Conservation (phyloP, 306 rosid genomes). For the Acacia melanoxylon region DNA sequence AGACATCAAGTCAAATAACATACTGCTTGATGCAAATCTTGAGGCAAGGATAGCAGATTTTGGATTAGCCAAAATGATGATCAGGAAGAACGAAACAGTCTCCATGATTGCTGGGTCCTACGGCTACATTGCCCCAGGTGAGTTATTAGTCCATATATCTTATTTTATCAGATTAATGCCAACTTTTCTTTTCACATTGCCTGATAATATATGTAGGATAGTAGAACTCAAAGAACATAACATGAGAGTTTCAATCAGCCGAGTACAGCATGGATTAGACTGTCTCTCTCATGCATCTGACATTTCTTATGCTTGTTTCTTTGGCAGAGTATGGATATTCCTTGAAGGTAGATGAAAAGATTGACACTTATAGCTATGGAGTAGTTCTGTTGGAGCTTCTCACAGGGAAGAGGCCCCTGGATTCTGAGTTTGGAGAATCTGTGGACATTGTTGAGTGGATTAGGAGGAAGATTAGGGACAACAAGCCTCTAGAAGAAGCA, state of each 20-base stretch:
- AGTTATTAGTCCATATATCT: slow-evolving; percentile 33
- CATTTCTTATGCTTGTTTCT: slow-evolving; percentile 17
- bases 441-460: slow-evolving; percentile 91
- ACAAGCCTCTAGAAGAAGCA: slow-evolving; percentile 68
- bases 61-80: slow-evolving; percentile 92
- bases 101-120: slow-evolving; percentile 97
- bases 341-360: slow-evolving; percentile 91
- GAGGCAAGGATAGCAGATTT: slow-evolving; percentile 94
- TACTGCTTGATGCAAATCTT: slow-evolving; percentile 84
- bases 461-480: slow-evolving; percentile 63
- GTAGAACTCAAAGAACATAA: slow-evolving; percentile 5
- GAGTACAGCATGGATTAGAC: background rate
- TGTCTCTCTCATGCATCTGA: background rate
- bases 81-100: slow-evolving; percentile 81
- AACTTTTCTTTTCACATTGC: background rate
- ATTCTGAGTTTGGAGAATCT: slow-evolving; percentile 73
- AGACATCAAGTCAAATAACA: slow-evolving; percentile 87
- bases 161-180: slow-evolving; percentile 16
- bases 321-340: slow-evolving; percentile 88
- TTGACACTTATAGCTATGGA: slow-evolving; percentile 89
- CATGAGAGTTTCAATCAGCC: background rate
- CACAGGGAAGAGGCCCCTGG: slow-evolving; percentile 79
- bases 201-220: background rate
- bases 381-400: slow-evolving; percentile 91
- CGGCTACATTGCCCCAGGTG: slow-evolving; percentile 98